These are phyloP conservation scores for Viola pubescens DNA, from an alignment of 441 rosid genomes.

Conservation along the genomic window DNA sequence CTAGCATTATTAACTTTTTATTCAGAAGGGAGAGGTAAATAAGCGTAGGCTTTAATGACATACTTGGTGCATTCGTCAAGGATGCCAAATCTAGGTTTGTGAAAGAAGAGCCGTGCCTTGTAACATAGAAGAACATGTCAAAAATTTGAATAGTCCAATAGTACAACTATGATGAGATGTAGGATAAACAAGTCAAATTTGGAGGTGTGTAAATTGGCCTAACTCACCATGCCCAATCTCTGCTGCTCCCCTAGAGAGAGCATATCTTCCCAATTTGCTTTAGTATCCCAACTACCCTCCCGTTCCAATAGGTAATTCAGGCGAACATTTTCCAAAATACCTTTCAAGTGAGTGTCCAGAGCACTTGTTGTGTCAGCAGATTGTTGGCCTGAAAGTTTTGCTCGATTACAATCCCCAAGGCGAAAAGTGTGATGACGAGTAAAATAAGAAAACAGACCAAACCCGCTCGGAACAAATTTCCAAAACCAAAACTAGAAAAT, in stretches of 20 bases:
- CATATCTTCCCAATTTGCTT: conserved; percentile 82
- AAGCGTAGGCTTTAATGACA: conserved; percentile 13
- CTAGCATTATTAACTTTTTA: neutral
- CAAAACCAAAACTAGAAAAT: conserved; percentile 6
- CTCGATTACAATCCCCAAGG: conserved; percentile 11
- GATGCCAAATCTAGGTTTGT: conserved; percentile 87
- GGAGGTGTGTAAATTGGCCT: conserved; percentile 4
- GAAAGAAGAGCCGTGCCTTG: conserved; percentile 95
- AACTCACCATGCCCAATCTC: conserved; percentile 90
- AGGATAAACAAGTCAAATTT: neutral
- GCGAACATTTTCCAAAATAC: conserved; percentile 78
- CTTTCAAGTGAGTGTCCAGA: conserved; percentile 61
- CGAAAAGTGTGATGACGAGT: neutral
- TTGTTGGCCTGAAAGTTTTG: conserved; percentile 38
- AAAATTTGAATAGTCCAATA: conserved; percentile 13
- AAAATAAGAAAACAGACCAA: neutral
- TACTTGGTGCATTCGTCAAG: conserved; percentile 99
- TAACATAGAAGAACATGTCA: conserved; percentile 20
- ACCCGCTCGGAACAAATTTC: too few species aligned
- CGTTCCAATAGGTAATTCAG: conserved; percentile 84
- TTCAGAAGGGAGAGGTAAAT: neutral
- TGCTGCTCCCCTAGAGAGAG: conserved; percentile 99
- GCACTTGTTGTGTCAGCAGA: conserved; percentile 29
- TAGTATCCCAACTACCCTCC: conserved; percentile 90
- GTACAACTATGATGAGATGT: neutral